Evolutionary conservation across 768 basidiomycete genomes (phyloP), one percentile per base, ranked within the genome.

Genomic region (Cystobasidium tubakii): DNA sequence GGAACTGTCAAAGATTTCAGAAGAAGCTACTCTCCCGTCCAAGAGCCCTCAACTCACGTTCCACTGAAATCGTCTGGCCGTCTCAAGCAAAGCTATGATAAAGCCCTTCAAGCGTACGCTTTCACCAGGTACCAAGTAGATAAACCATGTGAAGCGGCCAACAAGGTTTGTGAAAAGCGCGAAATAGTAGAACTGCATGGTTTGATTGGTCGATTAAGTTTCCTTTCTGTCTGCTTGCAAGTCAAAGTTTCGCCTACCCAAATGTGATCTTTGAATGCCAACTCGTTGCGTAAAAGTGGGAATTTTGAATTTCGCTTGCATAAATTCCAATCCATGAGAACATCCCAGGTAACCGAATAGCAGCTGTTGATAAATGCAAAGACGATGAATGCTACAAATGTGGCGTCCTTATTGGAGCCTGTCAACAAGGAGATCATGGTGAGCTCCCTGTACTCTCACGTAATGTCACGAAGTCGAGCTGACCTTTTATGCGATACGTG

Each of bases 291-390:
- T 1, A 98, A 84, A 46, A 90, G 82, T 23, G 82, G 85, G 75
- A 89, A 83, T 34, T 78, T 74, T 83, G 87, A 2, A 85, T 83
- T 72, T 43, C 69, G 55, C 46, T 86, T 84, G 53, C 92, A 82
- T 54, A 98, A 79, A 0, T 90, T 91, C 95, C 95, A 97, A 80
- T 98, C 95, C 87, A 94, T 90, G 12, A 89, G 79, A 36, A 92
- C 80, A 77, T 96, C 92, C 92, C 96, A 97, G 43, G 86, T 80
- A 50, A 84, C 84, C 3, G 87, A 86, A 80, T 96, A 99, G 1
- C 85, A 73, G 0, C 92, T 85, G 78, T 87, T 88, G 55, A 86
- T 77, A 9, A 85, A 83, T 17, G 84, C 88, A 46, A 85, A 84
- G 15, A 95, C 78, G 76, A 88, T 85, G 85, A 88, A 95, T 0